Conservation (phyloP, 495 filamentous ascomycete species). For the Penicillium fimorum region DNA sequence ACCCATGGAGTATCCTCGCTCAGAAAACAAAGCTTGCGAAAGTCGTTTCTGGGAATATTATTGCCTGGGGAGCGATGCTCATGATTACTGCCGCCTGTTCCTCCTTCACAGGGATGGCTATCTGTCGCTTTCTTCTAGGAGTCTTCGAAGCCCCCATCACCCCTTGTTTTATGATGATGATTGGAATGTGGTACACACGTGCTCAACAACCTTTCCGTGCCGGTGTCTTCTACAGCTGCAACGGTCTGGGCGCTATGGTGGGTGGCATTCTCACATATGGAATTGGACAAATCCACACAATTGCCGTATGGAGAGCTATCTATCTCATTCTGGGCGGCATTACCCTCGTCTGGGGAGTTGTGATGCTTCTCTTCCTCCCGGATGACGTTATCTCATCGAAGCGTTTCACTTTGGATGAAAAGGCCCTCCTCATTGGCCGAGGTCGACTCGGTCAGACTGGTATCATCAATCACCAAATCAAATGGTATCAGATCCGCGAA, state of each 20-base stretch:
- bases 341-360: slow-evolving; percentile 39
- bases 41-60: slow-evolving; percentile 22
- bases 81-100: slow-evolving; percentile 36
- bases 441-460: slow-evolving; percentile 40
- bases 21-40: slow-evolving; percentile 22
- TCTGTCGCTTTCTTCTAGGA: slow-evolving; percentile 43
- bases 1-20: slow-evolving; percentile 27
- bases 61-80: slow-evolving; percentile 41
- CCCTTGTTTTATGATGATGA: slow-evolving; percentile 45
- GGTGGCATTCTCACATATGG: slow-evolving; percentile 51
- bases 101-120: slow-evolving; percentile 38
- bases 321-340: slow-evolving; percentile 40
- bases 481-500: slow-evolving; percentile 48
- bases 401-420: slow-evolving; percentile 39
- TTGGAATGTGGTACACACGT: slow-evolving; percentile 35
- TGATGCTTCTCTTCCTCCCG: slow-evolving; percentile 39
- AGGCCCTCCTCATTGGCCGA: slow-evolving; percentile 39
- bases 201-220: slow-evolving; percentile 32
- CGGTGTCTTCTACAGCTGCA: slow-evolving; percentile 45
- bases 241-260: slow-evolving; percentile 46
- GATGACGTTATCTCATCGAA: slow-evolving; percentile 38
- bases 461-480: slow-evolving; percentile 42
- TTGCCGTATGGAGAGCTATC: slow-evolving; percentile 42
- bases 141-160: slow-evolving; percentile 38
- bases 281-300: slow-evolving; percentile 47